These are phyloP conservation scores for Asterophora lycoperdoides DNA, from an alignment of 768 basidiomycete species.

Conservation along the genomic window DNA sequence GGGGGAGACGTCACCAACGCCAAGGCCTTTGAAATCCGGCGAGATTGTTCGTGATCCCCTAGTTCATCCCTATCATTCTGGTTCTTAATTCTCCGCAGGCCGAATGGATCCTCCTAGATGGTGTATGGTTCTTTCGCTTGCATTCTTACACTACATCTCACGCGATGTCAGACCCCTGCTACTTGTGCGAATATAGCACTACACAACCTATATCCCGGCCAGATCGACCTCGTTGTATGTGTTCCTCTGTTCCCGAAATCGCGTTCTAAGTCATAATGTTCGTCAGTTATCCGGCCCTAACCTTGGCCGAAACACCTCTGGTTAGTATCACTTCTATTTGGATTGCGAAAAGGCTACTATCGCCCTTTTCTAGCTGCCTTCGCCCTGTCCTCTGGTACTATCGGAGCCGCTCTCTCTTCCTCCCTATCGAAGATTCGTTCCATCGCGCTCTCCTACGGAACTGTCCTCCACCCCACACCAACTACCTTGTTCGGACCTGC, in stretches of 20 bases:
- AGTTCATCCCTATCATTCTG: neutral
- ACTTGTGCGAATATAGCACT: slow-evolving; percentile 89
- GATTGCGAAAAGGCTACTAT: slow-evolving; percentile 5
- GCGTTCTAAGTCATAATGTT: neutral
- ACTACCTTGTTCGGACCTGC: slow-evolving; percentile 60
- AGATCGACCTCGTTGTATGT: slow-evolving; percentile 86
- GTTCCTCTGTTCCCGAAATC: neutral
- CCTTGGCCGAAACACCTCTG: slow-evolving; percentile 78
- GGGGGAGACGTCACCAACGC: slow-evolving; percentile 59
- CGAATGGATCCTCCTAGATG: slow-evolving; percentile 91
- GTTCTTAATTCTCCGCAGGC: slow-evolving; percentile 29
- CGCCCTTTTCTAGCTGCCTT: slow-evolving; percentile 59
- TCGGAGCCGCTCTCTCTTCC: slow-evolving; percentile 86
- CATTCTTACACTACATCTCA: slow-evolving; percentile 6
- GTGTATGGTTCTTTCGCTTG: slow-evolving; percentile 41
- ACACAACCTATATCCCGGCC: slow-evolving; percentile 79
- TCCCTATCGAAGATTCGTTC: slow-evolving; percentile 67
- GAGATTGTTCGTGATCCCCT: slow-evolving; percentile 49
- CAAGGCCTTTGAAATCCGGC: slow-evolving; percentile 67
- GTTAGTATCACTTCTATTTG: slow-evolving; percentile 34
- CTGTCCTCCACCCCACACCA: slow-evolving; percentile 66
- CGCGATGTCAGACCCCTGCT: slow-evolving; percentile 67
- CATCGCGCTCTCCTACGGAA: slow-evolving; percentile 88
- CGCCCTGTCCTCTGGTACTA: slow-evolving; percentile 84
- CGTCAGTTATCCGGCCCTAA: slow-evolving; percentile 81